Base-by-base conservation (phyloP, 176 grass and related monocot species). In the Avena insularis region DNA sequence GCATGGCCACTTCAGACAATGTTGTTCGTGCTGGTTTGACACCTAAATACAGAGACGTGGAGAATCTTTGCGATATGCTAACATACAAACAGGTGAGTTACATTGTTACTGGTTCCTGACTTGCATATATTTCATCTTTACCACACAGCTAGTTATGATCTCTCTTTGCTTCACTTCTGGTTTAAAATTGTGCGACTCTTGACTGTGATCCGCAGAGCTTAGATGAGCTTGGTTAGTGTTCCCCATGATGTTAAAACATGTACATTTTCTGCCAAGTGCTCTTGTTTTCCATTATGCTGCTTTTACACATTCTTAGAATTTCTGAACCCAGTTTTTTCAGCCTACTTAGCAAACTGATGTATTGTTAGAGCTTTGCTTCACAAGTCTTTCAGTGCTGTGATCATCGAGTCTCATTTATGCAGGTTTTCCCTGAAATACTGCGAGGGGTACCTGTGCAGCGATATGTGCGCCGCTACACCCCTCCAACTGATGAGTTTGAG, bases 1-100 rank as follows among this genome's bases (percentile, higher is more conserved):
- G 93, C 57, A 98, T 98, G 95, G 93, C 95, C 3, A 92, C 93
- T 35, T 98, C 95, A 51, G 93, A 98, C 19, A 98, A 98, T 54
- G 95, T 98, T 23, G 91, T 98, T 25, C 91, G 95, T 70, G 95
- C 90, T 88, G 93, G 96, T 80, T 79, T 98, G 88, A 98, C 95
- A 58, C 91, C 91, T 48, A 98, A 98, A 58, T 98, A 93, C 77
- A 93, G 49, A 84, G 95, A 98, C 74, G 95, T 98, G 38, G 86
- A 90, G 74, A 95, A 90, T 60, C 93, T 98, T 67, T 92, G 95
- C 83, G 93, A 91, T 29, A 98, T 98, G 95, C 86, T 98, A 15
- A 98, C 95, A 80, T 98, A 98, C 60, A 93, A 92, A 90, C 95
- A 92, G 88, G 95, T 95, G 31, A 75, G 73, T 66, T 71, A 19